Base-by-base conservation (phyloP, 2,329 filamentous ascomycete species). In the Ophiocordyceps camponoti-rufipedis region DNA sequence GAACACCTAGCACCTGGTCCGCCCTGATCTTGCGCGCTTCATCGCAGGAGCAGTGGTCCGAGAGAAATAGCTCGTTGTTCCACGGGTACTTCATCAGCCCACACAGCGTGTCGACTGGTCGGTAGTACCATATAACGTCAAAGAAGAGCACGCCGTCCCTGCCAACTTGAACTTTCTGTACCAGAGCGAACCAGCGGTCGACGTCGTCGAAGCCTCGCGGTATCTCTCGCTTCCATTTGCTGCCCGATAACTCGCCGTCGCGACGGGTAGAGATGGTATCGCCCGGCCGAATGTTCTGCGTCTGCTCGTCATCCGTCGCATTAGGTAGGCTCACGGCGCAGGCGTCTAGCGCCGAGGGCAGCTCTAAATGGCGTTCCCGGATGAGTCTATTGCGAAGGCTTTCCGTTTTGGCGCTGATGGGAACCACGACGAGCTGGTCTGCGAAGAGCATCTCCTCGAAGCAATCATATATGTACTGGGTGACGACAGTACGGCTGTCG, bases 111-210 rank as follows among this genome's bases (percentile, higher is more conserved):
- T 91, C 80, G 0, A 68, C 65, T 0, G 84, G 73, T 2, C 73
- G 68, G 51, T 88, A 89, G 0, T 91, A 64, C 84, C 84, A 91
- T 1, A 82, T 68, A 0, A 87, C 72, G 46, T 80, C 70, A 11
- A 87, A 74, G 1, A 63, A 62, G 0, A 57, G 60, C 14, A 49
- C 50, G 0, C 67, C 65, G 11, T 56, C 52, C 4, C 56, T 51
- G 2, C 55, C 54, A 1, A 57, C 45, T 9, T 69, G 62, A 0
- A 81, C 61, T 2, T 60, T 61, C 47, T 85, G 80, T 0, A 91
- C 78, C 28, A 82, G 75, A 0, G 75, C 81, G 54, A 82, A 80
- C 81, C 83, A 88, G 1, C 72, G 62, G n/a, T 70, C 58, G 16
- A 70, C 63, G 11, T 68, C 60, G 2, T 54, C 49, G 38, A 64